These are phyloP conservation scores for Sphaerulina vaccinii DNA, from an alignment of 2,329 filamentous ascomycete genomes.

Conservation along the genomic window DNA sequence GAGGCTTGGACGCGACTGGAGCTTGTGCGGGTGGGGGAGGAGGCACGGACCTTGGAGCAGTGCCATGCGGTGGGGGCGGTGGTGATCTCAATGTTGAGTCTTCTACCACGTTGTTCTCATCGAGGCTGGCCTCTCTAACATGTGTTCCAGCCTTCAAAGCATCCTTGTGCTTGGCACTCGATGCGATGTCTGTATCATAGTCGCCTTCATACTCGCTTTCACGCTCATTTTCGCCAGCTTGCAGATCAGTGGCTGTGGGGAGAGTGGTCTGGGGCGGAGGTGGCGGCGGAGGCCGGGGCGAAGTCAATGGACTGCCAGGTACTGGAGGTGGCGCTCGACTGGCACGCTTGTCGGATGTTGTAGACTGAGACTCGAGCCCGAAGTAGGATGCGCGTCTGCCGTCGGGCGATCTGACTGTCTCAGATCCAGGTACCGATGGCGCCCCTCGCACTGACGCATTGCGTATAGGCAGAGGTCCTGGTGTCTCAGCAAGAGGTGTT, in stretches of 20 bases:
- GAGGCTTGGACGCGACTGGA: constrained; percentile 45
- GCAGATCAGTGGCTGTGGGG: constrained; percentile 35
- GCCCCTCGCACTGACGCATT: constrained; percentile 36
- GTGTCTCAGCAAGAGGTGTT: constrained; percentile 31
- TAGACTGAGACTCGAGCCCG: constrained; percentile 38
- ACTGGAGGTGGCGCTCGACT: constrained; percentile 40
- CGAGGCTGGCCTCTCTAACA: constrained; percentile 71
- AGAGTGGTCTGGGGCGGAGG: constrained; percentile 45
- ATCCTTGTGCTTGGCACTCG: constrained; percentile 91
- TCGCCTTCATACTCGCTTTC: constrained; percentile 95
- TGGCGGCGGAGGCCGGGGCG: constrained; percentile 48
- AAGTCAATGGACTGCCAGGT: constrained; percentile 39
- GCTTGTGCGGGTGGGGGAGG: constrained; percentile 51
- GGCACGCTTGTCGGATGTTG: constrained; percentile 37
- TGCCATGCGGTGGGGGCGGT: constrained; percentile 36
- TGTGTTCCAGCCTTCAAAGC: constrained; percentile 73
- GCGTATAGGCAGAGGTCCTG: constrained; percentile 31
- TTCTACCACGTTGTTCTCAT: constrained; percentile 60
- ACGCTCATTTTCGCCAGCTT: constrained; percentile 62
- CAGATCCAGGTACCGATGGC: constrained; percentile 35
- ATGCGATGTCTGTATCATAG: constrained; percentile 95
- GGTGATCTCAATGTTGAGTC: constrained; percentile 51
- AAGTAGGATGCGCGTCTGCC: constrained; percentile 45
- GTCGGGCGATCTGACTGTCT: constrained; percentile 32
- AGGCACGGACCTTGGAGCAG: constrained; percentile 50